A percentile compares a stretch with the other conserved stretches of the same genome.
These are phyloP conservation scores for Epichloe glyceriae DNA, from an alignment of 2,329 filamentous ascomycete genomes.

Conservation along the genomic window DNA sequence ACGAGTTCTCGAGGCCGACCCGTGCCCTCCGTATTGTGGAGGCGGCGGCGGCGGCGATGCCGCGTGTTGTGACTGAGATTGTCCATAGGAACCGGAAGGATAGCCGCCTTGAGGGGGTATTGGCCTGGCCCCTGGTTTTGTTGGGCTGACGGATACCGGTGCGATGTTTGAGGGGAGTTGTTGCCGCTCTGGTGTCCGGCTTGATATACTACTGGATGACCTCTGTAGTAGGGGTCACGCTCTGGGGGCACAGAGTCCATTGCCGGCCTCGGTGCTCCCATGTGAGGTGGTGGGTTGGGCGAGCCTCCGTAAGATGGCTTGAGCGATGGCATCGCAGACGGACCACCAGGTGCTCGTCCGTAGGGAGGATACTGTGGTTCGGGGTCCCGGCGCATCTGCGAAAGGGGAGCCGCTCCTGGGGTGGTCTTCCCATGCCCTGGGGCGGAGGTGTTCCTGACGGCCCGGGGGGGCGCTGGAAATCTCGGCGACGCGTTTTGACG, in stretches of 20 bases:
- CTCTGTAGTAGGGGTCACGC: constrained; percentile 34
- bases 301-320: constrained; percentile 41
- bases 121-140: constrained; percentile 17
- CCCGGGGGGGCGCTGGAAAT: constrained; percentile 25
- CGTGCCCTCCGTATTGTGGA: constrained; percentile 29
- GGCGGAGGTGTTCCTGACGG: constrained; percentile 39
- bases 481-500: constrained; percentile 39
- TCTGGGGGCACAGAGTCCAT: constrained; percentile 26
- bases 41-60: constrained; percentile 35
- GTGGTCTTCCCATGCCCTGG: constrained; percentile 27
- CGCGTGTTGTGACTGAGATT: constrained; percentile 24
- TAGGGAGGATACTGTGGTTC: constrained; percentile 37
- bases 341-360: constrained; percentile 20
- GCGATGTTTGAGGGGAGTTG: constrained; percentile 34
- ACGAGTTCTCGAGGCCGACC: constrained; percentile 28
- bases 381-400: constrained; percentile 35
- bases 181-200: constrained; percentile 23
- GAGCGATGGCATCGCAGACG: constrained; percentile 39
- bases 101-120: constrained; percentile 34
- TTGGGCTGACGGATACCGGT: constrained; percentile 33
- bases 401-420: constrained; percentile 24
- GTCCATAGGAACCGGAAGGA: constrained; percentile 25
- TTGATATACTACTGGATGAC: constrained; percentile 25
- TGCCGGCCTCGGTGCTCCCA: constrained; percentile 30
- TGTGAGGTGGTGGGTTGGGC: constrained; percentile 32